Evolutionary conservation across 1,284 basidiomycete species (phyloP), one percentile per base, ranked within the genome.

Genomic region (Malassezia slooffiae): DNA sequence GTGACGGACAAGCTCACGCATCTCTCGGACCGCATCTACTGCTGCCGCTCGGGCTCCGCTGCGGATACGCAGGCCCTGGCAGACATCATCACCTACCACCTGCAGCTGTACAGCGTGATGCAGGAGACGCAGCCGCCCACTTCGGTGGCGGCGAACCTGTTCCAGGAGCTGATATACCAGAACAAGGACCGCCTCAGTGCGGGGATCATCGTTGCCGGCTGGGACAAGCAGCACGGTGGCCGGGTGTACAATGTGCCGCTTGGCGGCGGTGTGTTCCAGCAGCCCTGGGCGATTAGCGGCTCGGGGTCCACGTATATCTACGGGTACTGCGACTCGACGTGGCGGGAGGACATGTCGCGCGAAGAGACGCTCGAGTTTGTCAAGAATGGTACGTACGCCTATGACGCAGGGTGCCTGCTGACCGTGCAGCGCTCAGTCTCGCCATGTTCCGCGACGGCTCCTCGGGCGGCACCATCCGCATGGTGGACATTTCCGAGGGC

Each of bases 291-390:
- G 1, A 64, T 67, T 34, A 63, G 66, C 15, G 58, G 87, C 24
- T 93, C 88, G 43, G 93, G 93, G 12, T 95, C 89, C 31, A 87
- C 89, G 10, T 99, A 96, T 70, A 89, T 97, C 15, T 97, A 97
- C 67, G 93, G 91, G 36, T 97, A 93, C 74, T 97, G 93, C 69
- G 93, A 99, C 71, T 87, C 93, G 22, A 96, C 88, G n/a, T 99
- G 85, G 72, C 74, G 79, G 69, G 87, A 91, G 27, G 87, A 84
- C n/a, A 91, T 86, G 90, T 80, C 78, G 3, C 78, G 79, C 57
- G 85, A 89, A 32, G 79, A 96, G 73, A 96, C 90, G 0, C 72
- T 99, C 47, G 76, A 90, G 34, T 97, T 97, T 70, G 91, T 97
- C 44, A 85, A 81, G 74, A 93, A 97, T 73, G 53, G 87, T 79